Evolutionary conservation across 306 rosid genomes (phyloP).

Genomic region (Malus asiatica): DNA sequence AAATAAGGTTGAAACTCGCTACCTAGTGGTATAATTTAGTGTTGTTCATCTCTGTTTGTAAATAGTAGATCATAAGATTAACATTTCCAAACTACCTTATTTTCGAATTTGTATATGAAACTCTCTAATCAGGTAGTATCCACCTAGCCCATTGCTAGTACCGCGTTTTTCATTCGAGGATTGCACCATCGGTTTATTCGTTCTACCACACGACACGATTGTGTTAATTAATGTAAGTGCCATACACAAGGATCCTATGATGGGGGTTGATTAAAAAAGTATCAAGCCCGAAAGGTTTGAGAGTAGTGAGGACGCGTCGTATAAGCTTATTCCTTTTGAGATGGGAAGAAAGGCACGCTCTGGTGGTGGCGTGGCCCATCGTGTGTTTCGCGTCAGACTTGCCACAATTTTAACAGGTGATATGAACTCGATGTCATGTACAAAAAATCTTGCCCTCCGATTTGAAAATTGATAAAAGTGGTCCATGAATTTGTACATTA

Average conservation of each 20-base stretch:
- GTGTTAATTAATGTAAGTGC: conserved; percentile 10
- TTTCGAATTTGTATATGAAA: conserved; percentile 9
- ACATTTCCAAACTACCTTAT: conserved; percentile 1
- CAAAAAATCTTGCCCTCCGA: too few species aligned
- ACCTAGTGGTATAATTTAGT: too few species aligned
- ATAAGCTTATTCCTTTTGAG: background rate
- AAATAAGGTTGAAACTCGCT: too few species aligned
- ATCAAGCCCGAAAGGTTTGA: conserved; percentile 15
- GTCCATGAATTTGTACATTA: too few species aligned
- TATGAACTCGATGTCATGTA: too few species aligned
- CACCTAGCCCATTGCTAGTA: conserved; percentile 4
- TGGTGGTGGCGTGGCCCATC: conserved; percentile 2
- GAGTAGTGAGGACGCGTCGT: background rate
- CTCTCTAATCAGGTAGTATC: background rate
- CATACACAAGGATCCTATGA: background rate
- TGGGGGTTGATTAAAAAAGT: background rate
- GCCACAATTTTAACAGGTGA: too few species aligned
- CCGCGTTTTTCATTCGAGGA: conserved; percentile 8
- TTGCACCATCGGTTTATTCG: background rate
- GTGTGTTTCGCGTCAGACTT: background rate
- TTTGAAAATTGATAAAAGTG: too few species aligned
- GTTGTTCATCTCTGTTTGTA: too few species aligned
- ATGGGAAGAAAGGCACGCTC: background rate
- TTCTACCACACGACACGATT: conserved; percentile 9
- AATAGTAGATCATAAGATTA: background rate